Base-by-base conservation (phyloP, 305 asterid genomes). In the Stenogyne calaminthoides region DNA sequence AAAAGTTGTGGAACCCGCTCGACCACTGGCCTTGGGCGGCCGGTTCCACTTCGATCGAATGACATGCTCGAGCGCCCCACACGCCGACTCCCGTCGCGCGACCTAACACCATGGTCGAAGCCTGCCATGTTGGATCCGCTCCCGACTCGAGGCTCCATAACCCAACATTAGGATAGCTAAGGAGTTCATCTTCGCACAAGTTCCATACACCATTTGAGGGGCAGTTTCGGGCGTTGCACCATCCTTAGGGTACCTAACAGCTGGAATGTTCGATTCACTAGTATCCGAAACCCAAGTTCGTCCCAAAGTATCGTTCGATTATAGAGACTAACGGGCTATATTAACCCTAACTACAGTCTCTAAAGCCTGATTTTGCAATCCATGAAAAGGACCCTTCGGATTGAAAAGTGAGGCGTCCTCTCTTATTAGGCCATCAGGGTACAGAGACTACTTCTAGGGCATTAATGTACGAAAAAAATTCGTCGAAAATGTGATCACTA, bases 371-470 rank as follows among this genome's bases (percentile, higher is more conserved):
- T 10, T 61, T 18, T 66, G 63, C 7, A 89, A 74, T 16, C 91
- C 91, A 54, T 4, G 55, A 54, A 74, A 87, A 27, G 68, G 20
- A 62, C 84, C 87, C 0, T 75, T 14, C 10, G 95, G 92, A 73
- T 55, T 81, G 74, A 67, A 64, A 44, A 64, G 75, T 27, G 84
- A 47, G 19, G 91, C 90, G 73, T 82, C 90, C 34, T 89, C 88
- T 0, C 36, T 14, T 34, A 88, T 80, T 27, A 89, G 84, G 66
- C 44, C 14, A 64, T 86, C 86, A 1, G n/a, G 93, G 96, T 3
- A 74, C 83, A 1, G 93, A 89, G 60, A 86, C 88, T 57, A 89
- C 85, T 80, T 89, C 96, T 15, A 89, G 14, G 27, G 96, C 93
- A 76, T 85, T 89, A 14, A 88, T 19, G 47, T 71, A 89, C 0